Conservation (phyloP, 129 eudicot species). For the Flaveria bidentis region DNA sequence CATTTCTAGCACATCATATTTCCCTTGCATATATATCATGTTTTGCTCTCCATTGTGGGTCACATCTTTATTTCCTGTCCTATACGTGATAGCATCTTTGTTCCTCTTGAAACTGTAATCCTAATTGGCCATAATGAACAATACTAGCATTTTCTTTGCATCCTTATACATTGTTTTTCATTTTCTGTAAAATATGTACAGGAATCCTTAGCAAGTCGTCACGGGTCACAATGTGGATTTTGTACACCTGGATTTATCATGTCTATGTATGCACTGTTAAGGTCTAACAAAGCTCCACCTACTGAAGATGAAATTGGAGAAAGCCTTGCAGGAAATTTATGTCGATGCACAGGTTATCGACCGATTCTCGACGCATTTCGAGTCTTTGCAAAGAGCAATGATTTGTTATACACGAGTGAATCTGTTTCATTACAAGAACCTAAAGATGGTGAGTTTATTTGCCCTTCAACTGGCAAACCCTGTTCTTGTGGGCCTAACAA, state of each 20-base stretch:
- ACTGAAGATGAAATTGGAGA: constrained; percentile 88
- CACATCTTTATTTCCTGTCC: background rate
- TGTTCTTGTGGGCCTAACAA: constrained; percentile 74
- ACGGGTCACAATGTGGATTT: constrained; percentile 98
- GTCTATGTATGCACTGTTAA: constrained; percentile 94
- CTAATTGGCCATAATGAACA: background rate
- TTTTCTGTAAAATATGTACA: constrained; percentile 26
- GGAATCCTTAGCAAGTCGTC: constrained; percentile 82
- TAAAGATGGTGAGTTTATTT: constrained; percentile 53
- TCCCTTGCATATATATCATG: background rate
- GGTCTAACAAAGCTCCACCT: constrained; percentile 78
- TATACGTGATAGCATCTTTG: background rate
- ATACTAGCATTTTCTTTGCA: background rate
- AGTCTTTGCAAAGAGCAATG: constrained; percentile 86
- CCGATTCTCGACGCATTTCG: constrained; percentile 95
- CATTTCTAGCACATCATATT: background rate
- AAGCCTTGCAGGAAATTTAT: constrained; percentile 92
- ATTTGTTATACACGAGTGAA: constrained; percentile 56
- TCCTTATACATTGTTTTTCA: background rate
- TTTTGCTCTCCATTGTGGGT: background rate
- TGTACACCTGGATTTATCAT: constrained; percentile 98
- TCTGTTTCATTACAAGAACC: constrained; percentile 30
- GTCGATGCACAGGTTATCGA: constrained; percentile 97
- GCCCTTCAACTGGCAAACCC: constrained; percentile 97
- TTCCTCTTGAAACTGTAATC: background rate